Conservation (phyloP, 2,329 filamentous ascomycete species). For the Coniochaeta sp. region DNA sequence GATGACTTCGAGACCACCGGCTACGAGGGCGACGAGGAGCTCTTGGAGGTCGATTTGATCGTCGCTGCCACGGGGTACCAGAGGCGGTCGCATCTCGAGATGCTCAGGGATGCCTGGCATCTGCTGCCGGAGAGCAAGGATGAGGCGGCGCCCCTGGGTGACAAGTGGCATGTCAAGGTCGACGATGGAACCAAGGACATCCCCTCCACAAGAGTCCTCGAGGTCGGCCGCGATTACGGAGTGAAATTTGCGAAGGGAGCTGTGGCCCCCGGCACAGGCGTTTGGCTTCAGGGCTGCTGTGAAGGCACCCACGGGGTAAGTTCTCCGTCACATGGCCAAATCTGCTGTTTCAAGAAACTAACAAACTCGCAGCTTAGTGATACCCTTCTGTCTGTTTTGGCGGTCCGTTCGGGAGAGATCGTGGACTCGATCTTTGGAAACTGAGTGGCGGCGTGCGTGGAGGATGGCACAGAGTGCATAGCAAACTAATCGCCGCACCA, state of each 20-base stretch:
- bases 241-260: slow-evolving; percentile 62
- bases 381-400: slow-evolving; percentile 71
- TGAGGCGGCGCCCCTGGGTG: neutral
- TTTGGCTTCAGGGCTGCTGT: slow-evolving; percentile 93
- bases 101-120: slow-evolving; percentile 60
- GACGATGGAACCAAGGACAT: slow-evolving; percentile 4
- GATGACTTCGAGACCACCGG: slow-evolving; percentile 16
- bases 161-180: slow-evolving; percentile 14
- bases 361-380: slow-evolving; percentile 58
- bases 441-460: too few species aligned
- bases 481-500: neutral
- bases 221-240: slow-evolving; percentile 70
- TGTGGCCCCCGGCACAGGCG: slow-evolving; percentile 66
- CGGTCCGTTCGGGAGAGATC: slow-evolving; percentile 70
- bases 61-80: slow-evolving; percentile 85
- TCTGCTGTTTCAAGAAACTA: slow-evolving; percentile 7
- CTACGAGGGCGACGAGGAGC: slow-evolving; percentile 40
- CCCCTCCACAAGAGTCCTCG: slow-evolving; percentile 39
- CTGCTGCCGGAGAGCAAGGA: slow-evolving; percentile 49
- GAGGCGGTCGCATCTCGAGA: slow-evolving; percentile 68
- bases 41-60: slow-evolving; percentile 69
- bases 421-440: slow-evolving; percentile 64
- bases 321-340: slow-evolving; percentile 19
- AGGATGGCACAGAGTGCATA: too few species aligned
- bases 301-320: slow-evolving; percentile 87